A percentile compares a stretch with the other conserved stretches of the same genome.
phyloP scores from a whole-genome alignment of 148 eudicot genomes.

The Cornus controversa region DNA sequence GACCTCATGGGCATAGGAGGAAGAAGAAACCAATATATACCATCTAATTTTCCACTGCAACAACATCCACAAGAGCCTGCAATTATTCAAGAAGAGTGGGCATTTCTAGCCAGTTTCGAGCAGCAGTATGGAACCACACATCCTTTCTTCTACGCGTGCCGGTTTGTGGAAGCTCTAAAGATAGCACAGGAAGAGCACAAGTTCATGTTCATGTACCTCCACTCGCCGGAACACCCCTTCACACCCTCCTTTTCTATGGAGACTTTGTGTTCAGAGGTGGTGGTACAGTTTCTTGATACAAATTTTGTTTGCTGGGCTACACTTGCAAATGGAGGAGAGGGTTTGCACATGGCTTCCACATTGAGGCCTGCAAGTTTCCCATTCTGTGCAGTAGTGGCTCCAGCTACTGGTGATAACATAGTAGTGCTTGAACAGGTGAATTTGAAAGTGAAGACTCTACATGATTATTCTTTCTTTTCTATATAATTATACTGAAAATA shows the following conservation, averaged over 20 bases:
- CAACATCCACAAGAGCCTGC: slow-evolving; percentile 18
- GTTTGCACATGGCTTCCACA: slow-evolving; percentile 56
- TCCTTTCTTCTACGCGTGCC: slow-evolving; percentile 85
- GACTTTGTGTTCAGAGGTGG: slow-evolving; percentile 69
- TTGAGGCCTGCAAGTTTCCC: slow-evolving; percentile 67
- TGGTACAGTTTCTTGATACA: slow-evolving; percentile 77
- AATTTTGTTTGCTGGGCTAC: slow-evolving; percentile 89
- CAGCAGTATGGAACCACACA: slow-evolving; percentile 58
- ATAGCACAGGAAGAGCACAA: slow-evolving; percentile 70
- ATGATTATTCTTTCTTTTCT: too few species aligned
- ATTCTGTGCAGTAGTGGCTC: slow-evolving; percentile 82
- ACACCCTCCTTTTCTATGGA: slow-evolving; percentile 58
- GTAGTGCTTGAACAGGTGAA: slow-evolving; percentile 79
- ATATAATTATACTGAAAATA: too few species aligned
- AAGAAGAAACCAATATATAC: slow-evolving; percentile 39
- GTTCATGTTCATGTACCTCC: slow-evolving; percentile 73
- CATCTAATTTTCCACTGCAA: slow-evolving; percentile 32
- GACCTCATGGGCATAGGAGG: slow-evolving; percentile 45
- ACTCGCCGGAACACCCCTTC: slow-evolving; percentile 79
- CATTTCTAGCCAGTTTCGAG: slow-evolving; percentile 63
- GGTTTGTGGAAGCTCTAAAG: slow-evolving; percentile 60
- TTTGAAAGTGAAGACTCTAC: not conserved
- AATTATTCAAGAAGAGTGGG: slow-evolving; percentile 56
- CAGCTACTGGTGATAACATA: slow-evolving; percentile 60
- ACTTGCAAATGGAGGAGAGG: slow-evolving; percentile 59